These are phyloP conservation scores for Fragaria nilgerrensis DNA, from an alignment of 306 rosid genomes.

Conservation along the genomic window DNA sequence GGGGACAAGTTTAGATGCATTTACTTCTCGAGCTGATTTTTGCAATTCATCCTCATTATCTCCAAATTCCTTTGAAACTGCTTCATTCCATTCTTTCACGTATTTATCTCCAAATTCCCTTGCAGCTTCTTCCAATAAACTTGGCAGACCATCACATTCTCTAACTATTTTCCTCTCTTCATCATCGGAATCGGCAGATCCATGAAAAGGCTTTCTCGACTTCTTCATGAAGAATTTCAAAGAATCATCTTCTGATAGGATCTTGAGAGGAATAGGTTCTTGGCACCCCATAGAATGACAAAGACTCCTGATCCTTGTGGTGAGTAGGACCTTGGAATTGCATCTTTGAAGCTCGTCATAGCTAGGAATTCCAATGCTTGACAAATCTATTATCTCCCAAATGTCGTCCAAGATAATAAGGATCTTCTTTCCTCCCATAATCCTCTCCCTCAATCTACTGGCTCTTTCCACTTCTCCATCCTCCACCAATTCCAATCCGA, in stretches of 20 bases:
- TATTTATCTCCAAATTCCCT: conserved; percentile 23
- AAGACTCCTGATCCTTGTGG: not conserved
- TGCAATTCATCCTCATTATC: not conserved
- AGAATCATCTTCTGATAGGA: conserved; percentile 10
- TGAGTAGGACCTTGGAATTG: conserved; percentile 23
- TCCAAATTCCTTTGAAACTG: not conserved
- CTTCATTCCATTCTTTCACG: conserved; percentile 7
- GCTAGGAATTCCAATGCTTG: conserved; percentile 14
- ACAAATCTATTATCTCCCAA: conserved; percentile 4
- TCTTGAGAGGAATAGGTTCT: not conserved
- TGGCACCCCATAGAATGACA: conserved; percentile 10
- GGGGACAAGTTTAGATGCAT: not conserved
- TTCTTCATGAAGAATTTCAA: conserved; percentile 13
- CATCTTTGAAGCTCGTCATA: not conserved
- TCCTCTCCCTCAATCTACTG: not conserved
- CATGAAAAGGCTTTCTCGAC: not conserved
- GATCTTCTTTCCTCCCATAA: not conserved
- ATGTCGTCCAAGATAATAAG: too few relatives aligned
- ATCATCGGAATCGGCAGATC: not conserved
- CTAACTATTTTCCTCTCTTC: conserved; percentile 3
- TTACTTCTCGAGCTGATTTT: not conserved
- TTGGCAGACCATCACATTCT: conserved; percentile 26
- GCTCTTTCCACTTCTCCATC: not conserved
- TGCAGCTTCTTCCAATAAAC: conserved; percentile 17
- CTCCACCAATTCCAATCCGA: not conserved